Evolutionary conservation across 1,284 basidiomycete genomes (phyloP), one percentile per base, ranked within the genome.

Genomic region (Moesziomyces antarcticus): DNA sequence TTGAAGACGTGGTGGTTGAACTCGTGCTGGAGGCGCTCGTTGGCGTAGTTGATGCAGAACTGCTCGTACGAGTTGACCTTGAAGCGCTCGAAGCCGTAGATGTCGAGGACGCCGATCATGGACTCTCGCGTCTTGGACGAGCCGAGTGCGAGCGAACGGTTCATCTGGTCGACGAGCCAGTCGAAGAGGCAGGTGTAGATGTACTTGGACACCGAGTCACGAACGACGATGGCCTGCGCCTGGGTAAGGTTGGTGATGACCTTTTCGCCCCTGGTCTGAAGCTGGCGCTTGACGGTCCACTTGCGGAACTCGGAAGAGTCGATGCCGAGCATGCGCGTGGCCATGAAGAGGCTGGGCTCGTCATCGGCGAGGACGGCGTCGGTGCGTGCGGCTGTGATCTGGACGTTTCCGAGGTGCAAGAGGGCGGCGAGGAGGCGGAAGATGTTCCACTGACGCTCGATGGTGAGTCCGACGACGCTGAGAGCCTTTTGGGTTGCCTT

Each of bases 21-120:
- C 56, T 99, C 97, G 84, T 99, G 97, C 79, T 85, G 81, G 54
- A 84, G 85, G 84, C 99, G 98, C 86, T 99, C 97, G 82, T 99
- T 99, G 47, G 97, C 97, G 85, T 98, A 99, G 85, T 99, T 99
- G 87, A 99, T 99, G 85, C 95, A 97, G 86, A 99, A 99, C 86
- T 99, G 97, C 85, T 99, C 97, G 83, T 98, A 99, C 11, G 94
- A 97, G 85, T 97, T 97, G 55, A 75, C 68, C 70, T 85, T 84
- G 62, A 85, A 84, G 56, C 76, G 82, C 65, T 82, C 81, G 56
- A 82, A 85, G 79, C 83, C 81, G 85, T 87, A 86, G 72, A 88
- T 88, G 79, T 99, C 97, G 80, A 99, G 86, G 5, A 99, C 97
- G 82, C 97, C 97, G 76, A 99, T 99, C 86, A 99, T 99, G 89